Evolutionary conservation across 2,329 filamentous ascomycete species (phyloP), one percentile per base, ranked within the genome.

Genomic region (Aspergillus udagawae): DNA sequence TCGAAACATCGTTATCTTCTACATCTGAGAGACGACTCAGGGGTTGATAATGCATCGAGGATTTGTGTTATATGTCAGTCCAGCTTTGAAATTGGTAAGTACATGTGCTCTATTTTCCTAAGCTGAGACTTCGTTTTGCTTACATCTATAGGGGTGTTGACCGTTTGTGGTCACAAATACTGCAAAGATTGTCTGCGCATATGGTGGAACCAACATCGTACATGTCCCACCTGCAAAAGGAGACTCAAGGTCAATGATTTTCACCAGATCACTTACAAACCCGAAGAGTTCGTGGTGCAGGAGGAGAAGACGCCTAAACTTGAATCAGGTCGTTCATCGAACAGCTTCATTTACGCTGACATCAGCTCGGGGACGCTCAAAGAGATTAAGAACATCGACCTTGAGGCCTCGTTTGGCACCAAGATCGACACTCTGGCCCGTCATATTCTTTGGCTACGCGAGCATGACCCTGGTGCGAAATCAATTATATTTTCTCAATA

Each of bases 401-500:
- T 97, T 1, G 76, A 85, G 10, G 77, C 75, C 17, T 92, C 89
- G 0, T 97, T 90, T 67, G 92, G 91, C 1, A 95, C 90, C 0
- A 99, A 97, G 73, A 87, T 97, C 20, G 92, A 97, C 70, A 95
- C 86, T 0, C 76, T 93, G 2, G 82, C 88, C 28, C 84, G 91
- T 2, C 94, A 97, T 71, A 75, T 97, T 2, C 75, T 96, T 17
- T 97, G 91, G 90, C 80, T 97, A 21, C 86, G 93, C 2, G 81
- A 89, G 63, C 85, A 90, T 50, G 92, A 97, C 64, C 90, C 91
- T 0, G 91, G 91, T 0, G 86, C 91, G 9, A 97, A 97, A 70
- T 90, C 90, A 0, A 89, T 99, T 70, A 83, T 97, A n/a, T 99
- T 96, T 73, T 95, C 91, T 1, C 93, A 97, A 75, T 94, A 91